phyloP scores from a whole-genome alignment of 192 early-diverging fungal species.

The Entomortierella chlamydospora region DNA sequence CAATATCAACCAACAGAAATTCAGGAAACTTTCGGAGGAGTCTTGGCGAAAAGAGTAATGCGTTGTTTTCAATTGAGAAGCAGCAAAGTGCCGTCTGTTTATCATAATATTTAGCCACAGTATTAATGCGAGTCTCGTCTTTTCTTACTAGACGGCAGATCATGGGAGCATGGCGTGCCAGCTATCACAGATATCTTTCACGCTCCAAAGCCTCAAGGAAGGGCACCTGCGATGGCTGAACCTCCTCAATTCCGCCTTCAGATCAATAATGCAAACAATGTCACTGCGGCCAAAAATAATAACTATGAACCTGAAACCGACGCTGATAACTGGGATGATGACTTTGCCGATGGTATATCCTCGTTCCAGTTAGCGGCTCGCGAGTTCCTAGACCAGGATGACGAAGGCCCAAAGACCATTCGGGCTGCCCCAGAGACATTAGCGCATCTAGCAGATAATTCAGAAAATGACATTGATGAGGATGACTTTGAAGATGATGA shows the following conservation, averaged over 20 bases:
- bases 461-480: slow-evolving; percentile 20
- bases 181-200: slow-evolving; percentile 34
- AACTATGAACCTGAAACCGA: slow-evolving; percentile 38
- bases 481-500: slow-evolving; percentile 33
- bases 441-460: not conserved
- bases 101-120: too few relatives aligned
- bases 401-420: slow-evolving; percentile 37
- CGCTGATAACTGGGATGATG: slow-evolving; percentile 57
- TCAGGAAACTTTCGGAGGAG: slow-evolving; percentile 32
- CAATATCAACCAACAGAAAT: slow-evolving; percentile 15
- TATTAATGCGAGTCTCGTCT: not conserved
- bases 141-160: not conserved
- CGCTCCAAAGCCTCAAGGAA: slow-evolving; percentile 14
- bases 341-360: slow-evolving; percentile 50
- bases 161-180: slow-evolving; percentile 19
- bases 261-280: not conserved
- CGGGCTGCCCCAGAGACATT: not conserved
- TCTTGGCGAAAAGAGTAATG: slow-evolving; percentile 14
- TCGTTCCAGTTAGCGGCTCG: slow-evolving; percentile 43
- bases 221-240: slow-evolving; percentile 6
- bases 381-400: slow-evolving; percentile 35
- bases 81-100: not conserved
- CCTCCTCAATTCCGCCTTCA: slow-evolving; percentile 21
- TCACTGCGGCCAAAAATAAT: slow-evolving; percentile 7
- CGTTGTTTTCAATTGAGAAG: not conserved